Evolutionary conservation across 2,329 filamentous ascomycete species (phyloP).

Genomic region (Cladosporium austrohemisphaericum): DNA sequence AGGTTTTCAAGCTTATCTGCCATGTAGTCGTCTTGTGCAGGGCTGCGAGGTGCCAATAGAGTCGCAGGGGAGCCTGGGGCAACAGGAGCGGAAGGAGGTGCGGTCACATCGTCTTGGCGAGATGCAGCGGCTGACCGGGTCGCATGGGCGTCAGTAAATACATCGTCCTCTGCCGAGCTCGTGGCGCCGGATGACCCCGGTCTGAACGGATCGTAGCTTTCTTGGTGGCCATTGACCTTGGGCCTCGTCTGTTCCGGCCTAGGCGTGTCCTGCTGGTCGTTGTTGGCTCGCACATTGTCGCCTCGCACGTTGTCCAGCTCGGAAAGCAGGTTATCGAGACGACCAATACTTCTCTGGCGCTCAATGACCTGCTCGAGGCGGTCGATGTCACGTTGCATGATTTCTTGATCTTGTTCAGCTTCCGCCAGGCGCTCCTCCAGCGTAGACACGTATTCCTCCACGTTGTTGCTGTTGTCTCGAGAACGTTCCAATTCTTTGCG

Average conservation of each 20-base stretch:
- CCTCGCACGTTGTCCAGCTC: constrained; percentile 63
- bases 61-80: constrained; percentile 1
- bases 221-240: constrained; percentile 22
- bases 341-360: constrained; percentile 88
- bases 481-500: constrained; percentile 86
- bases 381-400: constrained; percentile 96
- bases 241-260: not conserved
- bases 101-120: not conserved
- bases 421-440: constrained; percentile 93
- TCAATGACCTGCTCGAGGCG: constrained; percentile 92
- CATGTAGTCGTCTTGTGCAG: constrained; percentile 79
- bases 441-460: constrained; percentile 95
- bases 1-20: constrained; percentile 89
- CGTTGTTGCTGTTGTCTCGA: constrained; percentile 83
- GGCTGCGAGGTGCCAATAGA: constrained; percentile 49
- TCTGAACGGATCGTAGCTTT: constrained; percentile 27
- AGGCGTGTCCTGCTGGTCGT: constrained; percentile 29
- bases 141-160: not conserved
- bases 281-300: constrained; percentile 34
- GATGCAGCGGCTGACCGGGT: not conserved
- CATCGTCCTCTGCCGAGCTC: constrained; percentile 8
- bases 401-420: constrained; percentile 88
- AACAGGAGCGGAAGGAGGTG: not conserved
- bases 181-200: constrained; percentile 2
- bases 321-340: constrained; percentile 85